Conservation (phyloP, 495 filamentous ascomycete species). For the Penicillium crystallinum region DNA sequence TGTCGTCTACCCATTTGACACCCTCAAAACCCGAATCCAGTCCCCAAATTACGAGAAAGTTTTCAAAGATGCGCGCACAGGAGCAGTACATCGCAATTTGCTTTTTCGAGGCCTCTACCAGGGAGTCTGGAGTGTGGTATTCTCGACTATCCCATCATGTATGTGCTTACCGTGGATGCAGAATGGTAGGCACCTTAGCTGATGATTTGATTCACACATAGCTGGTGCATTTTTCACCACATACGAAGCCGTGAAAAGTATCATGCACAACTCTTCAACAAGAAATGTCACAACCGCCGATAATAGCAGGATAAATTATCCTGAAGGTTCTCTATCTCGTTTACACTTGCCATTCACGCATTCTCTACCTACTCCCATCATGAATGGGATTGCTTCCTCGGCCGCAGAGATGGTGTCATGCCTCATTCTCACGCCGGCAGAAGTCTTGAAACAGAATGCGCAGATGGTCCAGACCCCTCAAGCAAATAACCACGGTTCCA, state of each 20-base stretch:
- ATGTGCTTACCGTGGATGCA: conserved; percentile 11
- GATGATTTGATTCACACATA: conserved; percentile 25
- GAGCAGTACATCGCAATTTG: conserved; percentile 46
- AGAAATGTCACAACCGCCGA: conserved; percentile 9
- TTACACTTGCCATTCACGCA: conserved; percentile 27
- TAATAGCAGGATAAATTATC: background rate
- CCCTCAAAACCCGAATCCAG: conserved; percentile 80
- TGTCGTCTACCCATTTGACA: conserved; percentile 78
- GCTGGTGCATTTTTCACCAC: conserved; percentile 87
- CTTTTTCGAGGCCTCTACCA: conserved; percentile 79
- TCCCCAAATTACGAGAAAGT: conserved; percentile 62
- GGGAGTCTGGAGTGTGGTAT: conserved; percentile 78
- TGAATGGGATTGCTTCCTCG: conserved; percentile 67
- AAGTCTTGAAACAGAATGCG: conserved; percentile 91
- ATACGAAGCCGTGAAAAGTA: conserved; percentile 69
- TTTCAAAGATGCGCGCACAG: conserved; percentile 52
- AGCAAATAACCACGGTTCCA: background rate
- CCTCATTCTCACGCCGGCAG: conserved; percentile 78
- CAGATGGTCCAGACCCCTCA: conserved; percentile 52
- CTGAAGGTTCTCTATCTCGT: conserved; percentile 33
- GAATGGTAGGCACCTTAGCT: background rate
- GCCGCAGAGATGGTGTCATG: conserved; percentile 77
- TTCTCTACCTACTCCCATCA: conserved; percentile 54
- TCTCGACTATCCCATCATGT: conserved; percentile 86
- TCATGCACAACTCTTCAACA: conserved; percentile 41